Percentiles rank a stretch among this genome's conserved stretches.
Evolutionary conservation across 768 basidiomycete genomes (phyloP).

Genomic region (Russula griseocarnosa): DNA sequence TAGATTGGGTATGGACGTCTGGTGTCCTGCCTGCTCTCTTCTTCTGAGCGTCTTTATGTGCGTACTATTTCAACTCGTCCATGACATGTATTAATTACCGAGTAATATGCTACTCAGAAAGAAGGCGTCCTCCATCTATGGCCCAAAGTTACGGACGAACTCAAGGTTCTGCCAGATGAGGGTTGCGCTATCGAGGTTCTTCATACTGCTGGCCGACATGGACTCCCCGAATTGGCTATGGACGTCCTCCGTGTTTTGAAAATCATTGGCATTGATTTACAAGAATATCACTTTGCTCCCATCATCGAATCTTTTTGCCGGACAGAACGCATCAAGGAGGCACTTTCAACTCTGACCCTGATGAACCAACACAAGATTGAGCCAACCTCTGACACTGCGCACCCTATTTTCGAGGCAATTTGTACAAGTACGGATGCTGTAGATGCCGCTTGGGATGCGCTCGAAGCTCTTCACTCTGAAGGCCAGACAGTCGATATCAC

Average conservation of each 20-base stretch:
- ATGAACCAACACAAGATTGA: constrained; percentile 55
- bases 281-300: constrained; percentile 75
- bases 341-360: constrained; percentile 52
- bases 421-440: constrained; percentile 47
- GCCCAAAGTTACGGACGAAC: constrained; percentile 51
- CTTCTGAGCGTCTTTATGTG: constrained; percentile 66
- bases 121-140: constrained; percentile 65
- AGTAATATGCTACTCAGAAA: constrained; percentile 41
- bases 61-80: constrained; percentile 33
- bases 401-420: constrained; percentile 51
- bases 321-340: constrained; percentile 55
- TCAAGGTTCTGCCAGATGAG: constrained; percentile 63
- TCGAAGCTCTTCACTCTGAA: constrained; percentile 57
- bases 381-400: constrained; percentile 49
- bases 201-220: constrained; percentile 67
- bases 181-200: constrained; percentile 68
- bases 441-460: constrained; percentile 59
- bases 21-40: constrained; percentile 61
- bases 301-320: constrained; percentile 70
- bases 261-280: constrained; percentile 43
- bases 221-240: constrained; percentile 63
- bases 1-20: constrained; percentile 49
- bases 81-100: background rate
- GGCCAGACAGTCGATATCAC: constrained; percentile 51
- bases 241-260: constrained; percentile 60